These are phyloP conservation scores for Yamadazyma siamensis DNA, from an alignment of 1,139 yeast genomes.

Conservation along the genomic window DNA sequence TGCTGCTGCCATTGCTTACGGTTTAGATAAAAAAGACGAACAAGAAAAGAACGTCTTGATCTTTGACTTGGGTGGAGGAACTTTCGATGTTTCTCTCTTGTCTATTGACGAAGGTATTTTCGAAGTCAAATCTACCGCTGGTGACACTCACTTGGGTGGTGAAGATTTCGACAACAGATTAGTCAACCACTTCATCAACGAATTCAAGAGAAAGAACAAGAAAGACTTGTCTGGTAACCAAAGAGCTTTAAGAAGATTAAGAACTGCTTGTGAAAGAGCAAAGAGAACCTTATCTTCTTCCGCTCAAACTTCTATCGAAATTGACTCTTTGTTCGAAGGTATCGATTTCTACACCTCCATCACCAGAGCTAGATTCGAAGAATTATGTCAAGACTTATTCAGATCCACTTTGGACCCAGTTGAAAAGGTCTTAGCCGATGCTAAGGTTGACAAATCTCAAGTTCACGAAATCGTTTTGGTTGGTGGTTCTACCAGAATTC, in stretches of 20 bases:
- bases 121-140: constrained; percentile 96
- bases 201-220: constrained; percentile 97
- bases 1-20: constrained; percentile 98
- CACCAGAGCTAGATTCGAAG: constrained; percentile 99
- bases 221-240: constrained; percentile 87
- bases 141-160: constrained; percentile 99
- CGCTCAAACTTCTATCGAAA: constrained; percentile 94
- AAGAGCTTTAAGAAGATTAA: constrained; percentile 96
- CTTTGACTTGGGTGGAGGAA: constrained; percentile 98
- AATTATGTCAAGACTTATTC: constrained; percentile 84
- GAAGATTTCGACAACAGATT: constrained; percentile 96
- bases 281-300: constrained; percentile 98
- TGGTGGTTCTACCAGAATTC: constrained; percentile 99
- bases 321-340: constrained; percentile 95
- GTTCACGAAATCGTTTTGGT: constrained; percentile 96
- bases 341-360: constrained; percentile 94
- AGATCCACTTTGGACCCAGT: constrained; percentile 96
- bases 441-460: constrained; percentile 83
- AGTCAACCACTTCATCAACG: constrained; percentile 89
- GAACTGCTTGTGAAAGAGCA: constrained; percentile 99
- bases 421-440: constrained; percentile 95
- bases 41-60: constrained; percentile 86
- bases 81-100: constrained; percentile 91
- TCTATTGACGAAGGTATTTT: constrained; percentile 95
- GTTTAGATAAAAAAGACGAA: constrained; percentile 90